Base-by-base conservation (phyloP, 2,329 filamentous ascomycete genomes). In the Apiospora malaysiana region DNA sequence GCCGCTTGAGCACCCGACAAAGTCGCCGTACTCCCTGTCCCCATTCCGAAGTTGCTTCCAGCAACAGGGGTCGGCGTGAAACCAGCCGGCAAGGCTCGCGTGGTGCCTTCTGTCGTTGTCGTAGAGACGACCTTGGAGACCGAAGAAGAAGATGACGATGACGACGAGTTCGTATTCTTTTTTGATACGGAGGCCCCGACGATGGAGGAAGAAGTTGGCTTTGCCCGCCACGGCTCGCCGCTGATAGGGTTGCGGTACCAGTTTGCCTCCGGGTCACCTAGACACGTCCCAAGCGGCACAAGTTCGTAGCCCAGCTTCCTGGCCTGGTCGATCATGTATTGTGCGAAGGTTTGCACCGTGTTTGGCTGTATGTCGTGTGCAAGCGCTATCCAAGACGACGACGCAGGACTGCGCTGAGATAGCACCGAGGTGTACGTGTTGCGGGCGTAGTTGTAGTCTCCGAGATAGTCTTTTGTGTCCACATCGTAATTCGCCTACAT, bases 331-430 rank as follows among this genome's bases (percentile, higher is more conserved):
- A 77, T 66, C 72, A 77, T 74, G 45, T 73, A 74, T 68, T 75
- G 71, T 7, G 75, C 68, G 40, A 77, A 71, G 27, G 32, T 47
- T 32, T 70, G 49, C 21, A 75, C 75, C 0, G 76, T 76, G 68
- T 72, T 71, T 68, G 72, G 40, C n/a, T 71, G 69, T 4, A 73
- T 70, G 51, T 77, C 76, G 37, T 76, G 75, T 18, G 59, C 75
- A n/a, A 79, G 73, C 3, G 77, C 69, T 65, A 81, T 77, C 70
- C 76, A 81, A 16, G 75, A 75, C 1, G 72, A 70, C 14, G 32
- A 27, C 7, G 23, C n/a, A 14, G 70, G 49, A 40, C 49, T 68
- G 40, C 47, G 25, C 27, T 51, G 59, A 21, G 27, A 27, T 18
- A 71, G 37, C 37, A 45, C 47, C 25, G 23, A 45, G 18, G 46